phyloP scores from a whole-genome alignment of 805 yeast genomes.

The Kregervanrija pseudodelftensis region DNA sequence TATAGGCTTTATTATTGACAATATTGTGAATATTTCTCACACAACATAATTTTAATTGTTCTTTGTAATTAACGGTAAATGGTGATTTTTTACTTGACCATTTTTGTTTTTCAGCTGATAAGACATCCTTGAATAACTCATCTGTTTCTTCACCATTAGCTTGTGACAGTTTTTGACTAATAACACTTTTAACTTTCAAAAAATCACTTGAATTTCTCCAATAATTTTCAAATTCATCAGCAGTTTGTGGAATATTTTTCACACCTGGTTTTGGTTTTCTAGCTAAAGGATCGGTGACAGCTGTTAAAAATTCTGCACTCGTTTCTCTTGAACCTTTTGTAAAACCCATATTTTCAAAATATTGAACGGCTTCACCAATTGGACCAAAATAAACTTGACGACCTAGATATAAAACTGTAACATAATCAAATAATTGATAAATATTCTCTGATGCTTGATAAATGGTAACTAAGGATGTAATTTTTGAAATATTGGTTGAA shows the following conservation, averaged over 20 bases:
- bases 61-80: constrained; percentile 34
- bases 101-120: constrained; percentile 30
- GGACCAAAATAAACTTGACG: constrained; percentile 57
- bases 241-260: constrained; percentile 47
- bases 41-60: constrained; percentile 46
- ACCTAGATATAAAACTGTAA: constrained; percentile 54
- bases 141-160: constrained; percentile 28
- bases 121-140: constrained; percentile 23
- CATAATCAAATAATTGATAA: constrained; percentile 53
- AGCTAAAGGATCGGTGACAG: constrained; percentile 60
- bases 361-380: constrained; percentile 43
- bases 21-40: constrained; percentile 47
- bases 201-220: constrained; percentile 55
- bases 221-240: constrained; percentile 50
- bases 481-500: constrained; percentile 46
- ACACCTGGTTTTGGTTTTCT: constrained; percentile 41
- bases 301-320: constrained; percentile 60
- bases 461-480: constrained; percentile 57
- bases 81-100: constrained; percentile 32
- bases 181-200: constrained; percentile 27
- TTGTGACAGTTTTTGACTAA: constrained; percentile 29
- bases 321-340: constrained; percentile 57
- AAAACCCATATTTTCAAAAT: constrained; percentile 55
- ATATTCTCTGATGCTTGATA: constrained; percentile 65
- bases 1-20: constrained; percentile 50